Conservation (phyloP, 1,139 yeast genomes). For the Debaryomyces singareniensis region DNA sequence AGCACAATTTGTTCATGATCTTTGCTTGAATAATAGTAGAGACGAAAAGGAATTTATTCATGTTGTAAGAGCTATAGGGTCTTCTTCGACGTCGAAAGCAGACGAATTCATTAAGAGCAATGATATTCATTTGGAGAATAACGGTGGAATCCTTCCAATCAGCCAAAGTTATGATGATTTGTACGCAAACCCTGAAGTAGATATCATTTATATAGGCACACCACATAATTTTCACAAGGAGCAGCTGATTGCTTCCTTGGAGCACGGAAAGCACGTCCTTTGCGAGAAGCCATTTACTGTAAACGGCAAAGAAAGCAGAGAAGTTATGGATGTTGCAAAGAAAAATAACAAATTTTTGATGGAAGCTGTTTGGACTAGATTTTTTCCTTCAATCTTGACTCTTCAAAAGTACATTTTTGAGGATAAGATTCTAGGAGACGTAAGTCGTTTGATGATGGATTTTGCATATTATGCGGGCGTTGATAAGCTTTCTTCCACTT, state of each 20-base stretch:
- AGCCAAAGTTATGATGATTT: slow-evolving; percentile 28
- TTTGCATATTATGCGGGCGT: slow-evolving; percentile 29
- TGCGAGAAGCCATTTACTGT: slow-evolving; percentile 60
- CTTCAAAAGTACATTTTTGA: slow-evolving; percentile 36
- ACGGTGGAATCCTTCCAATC: slow-evolving; percentile 14
- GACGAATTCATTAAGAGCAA: slow-evolving; percentile 16
- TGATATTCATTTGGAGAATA: slow-evolving; percentile 9
- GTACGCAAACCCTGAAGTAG: slow-evolving; percentile 38
- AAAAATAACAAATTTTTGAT: slow-evolving; percentile 42
- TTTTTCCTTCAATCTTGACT: slow-evolving; percentile 43
- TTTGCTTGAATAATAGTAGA: slow-evolving; percentile 21
- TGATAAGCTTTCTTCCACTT: slow-evolving; percentile 15
- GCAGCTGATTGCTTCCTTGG: slow-evolving; percentile 42
- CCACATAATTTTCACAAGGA: slow-evolving; percentile 54
- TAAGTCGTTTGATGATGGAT: slow-evolving; percentile 36
- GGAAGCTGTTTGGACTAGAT: slow-evolving; percentile 67
- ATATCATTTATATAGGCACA: slow-evolving; percentile 52
- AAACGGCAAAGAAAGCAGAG: slow-evolving; percentile 40
- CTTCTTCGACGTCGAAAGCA: slow-evolving; percentile 23
- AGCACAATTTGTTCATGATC: slow-evolving; percentile 31
- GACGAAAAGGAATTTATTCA: slow-evolving; percentile 16
- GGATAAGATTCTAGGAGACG: slow-evolving; percentile 41
- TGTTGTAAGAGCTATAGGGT: slow-evolving; percentile 26
- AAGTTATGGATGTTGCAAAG: slow-evolving; percentile 40
- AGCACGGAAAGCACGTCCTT: slow-evolving; percentile 47